Evolutionary conservation across 2,329 filamentous ascomycete species (phyloP), one percentile per base, ranked within the genome.

Genomic region (Ophiostoma perfectum): DNA sequence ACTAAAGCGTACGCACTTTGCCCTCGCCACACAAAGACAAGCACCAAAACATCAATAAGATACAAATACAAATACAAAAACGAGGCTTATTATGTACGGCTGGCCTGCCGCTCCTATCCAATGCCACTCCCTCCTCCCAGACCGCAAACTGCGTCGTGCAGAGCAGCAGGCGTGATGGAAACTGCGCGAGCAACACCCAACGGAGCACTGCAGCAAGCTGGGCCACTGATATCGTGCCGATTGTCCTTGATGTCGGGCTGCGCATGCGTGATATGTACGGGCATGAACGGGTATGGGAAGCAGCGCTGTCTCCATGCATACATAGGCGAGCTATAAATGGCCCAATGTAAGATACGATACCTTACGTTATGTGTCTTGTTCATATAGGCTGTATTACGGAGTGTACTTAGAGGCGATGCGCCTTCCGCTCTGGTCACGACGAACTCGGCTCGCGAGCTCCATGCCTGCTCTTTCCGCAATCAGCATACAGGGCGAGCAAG

Each of bases 111-210:
- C 16, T 55, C 49, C n/a, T 18, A 55, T 55, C 49, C 49, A 55
- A 55, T 55, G 7, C 49, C 18, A 27, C 49, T 55, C 49, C 49
- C 58, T n/a, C 16, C 3, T 44, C 27, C 27, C 8, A 7, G 49
- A 55, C n/a, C n/a, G 49, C 49, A 18, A 55, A 55, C 49, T 55
- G n/a, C 49, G 27, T 55, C 5, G 45, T 55, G 49, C 49, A 55
- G 49, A 36, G 18, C 18, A 52, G 5, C 16, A 27, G 66, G 67
- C 69, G 70, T 70, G 69, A 62, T 71, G 60, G 55, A 60, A 72
- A 69, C 36, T 71, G 70, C 70, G 60, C 68, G 36, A 64, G 49
- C 68, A 66, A 49, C 47, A 55, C 64, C 6, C 45, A 47, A 12
- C 14, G 45, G 12, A 16, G 45, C 3, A 47, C 45, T 12, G 12